Evolutionary conservation across 306 rosid genomes (phyloP).

Genomic region (Acacia melanoxylon): DNA sequence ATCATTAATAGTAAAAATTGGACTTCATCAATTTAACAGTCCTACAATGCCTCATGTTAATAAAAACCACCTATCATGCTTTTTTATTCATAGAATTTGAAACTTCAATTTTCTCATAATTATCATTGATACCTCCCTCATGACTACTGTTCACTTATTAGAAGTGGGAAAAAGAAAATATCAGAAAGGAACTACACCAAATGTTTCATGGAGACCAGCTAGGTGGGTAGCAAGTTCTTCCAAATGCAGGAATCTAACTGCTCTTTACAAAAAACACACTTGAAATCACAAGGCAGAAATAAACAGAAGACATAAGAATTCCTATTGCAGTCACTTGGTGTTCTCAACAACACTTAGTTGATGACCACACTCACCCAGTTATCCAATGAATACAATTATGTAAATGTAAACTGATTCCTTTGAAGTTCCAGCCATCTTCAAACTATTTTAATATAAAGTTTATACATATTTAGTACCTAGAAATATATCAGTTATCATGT

Average conservation of each 20-base stretch:
- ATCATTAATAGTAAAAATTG: neutral
- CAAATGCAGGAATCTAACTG: neutral
- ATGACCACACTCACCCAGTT: neutral
- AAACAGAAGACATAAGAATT: neutral
- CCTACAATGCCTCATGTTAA: neutral
- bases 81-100: neutral
- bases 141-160: neutral
- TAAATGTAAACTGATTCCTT: slow-evolving; percentile 1
- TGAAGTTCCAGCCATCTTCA: neutral
- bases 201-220: neutral
- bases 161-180: neutral
- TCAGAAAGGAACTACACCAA: neutral
- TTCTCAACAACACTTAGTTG: neutral
- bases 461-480: neutral
- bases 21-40: neutral
- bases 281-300: neutral
- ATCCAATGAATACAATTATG: neutral
- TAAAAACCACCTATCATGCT: neutral
- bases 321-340: neutral
- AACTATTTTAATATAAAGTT: neutral
- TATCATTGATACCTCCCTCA: neutral
- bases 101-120: neutral
- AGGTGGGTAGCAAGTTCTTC: neutral
- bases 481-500: neutral
- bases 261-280: neutral